Percentiles rank a stretch among this genome's conserved stretches.
phyloP scores from a whole-genome alignment of 768 basidiomycete species.

The Suillus lakei region DNA sequence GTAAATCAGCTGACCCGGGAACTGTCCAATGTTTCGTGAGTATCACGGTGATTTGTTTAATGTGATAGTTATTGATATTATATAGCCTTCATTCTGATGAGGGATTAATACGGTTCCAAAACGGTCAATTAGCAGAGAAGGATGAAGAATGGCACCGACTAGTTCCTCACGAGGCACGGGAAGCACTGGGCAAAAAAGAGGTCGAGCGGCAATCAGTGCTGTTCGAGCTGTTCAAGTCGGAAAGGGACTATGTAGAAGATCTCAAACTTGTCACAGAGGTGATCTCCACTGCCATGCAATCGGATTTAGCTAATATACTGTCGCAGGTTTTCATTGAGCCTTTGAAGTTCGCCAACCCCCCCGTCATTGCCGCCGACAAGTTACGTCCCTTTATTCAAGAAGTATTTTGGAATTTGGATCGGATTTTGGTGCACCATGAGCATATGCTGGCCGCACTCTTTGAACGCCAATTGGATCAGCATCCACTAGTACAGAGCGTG shows the following conservation, averaged over 20 bases:
- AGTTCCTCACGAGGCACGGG: slow-evolving; percentile 72
- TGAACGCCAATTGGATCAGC: slow-evolving; percentile 80
- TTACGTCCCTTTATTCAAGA: slow-evolving; percentile 73
- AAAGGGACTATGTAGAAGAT: slow-evolving; percentile 87
- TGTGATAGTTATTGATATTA: slow-evolving; percentile 12
- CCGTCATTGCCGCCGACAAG: slow-evolving; percentile 59
- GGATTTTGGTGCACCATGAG: slow-evolving; percentile 70
- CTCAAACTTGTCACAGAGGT: slow-evolving; percentile 74
- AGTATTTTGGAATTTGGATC: slow-evolving; percentile 83
- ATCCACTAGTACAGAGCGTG: slow-evolving; percentile 81
- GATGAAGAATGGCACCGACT: slow-evolving; percentile 86
- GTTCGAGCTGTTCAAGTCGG: slow-evolving; percentile 89
- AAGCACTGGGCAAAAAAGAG: slow-evolving; percentile 75
- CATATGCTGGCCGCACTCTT: slow-evolving; percentile 76
- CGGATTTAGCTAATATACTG: slow-evolving; percentile 10
- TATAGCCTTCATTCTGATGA: slow-evolving; percentile 66
- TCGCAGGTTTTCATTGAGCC: slow-evolving; percentile 74
- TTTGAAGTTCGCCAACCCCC: slow-evolving; percentile 62
- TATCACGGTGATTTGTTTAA: slow-evolving; percentile 11
- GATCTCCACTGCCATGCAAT: slow-evolving; percentile 11
- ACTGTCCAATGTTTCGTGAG: slow-evolving; percentile 46
- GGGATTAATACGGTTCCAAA: slow-evolving; percentile 68
- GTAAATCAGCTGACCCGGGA: slow-evolving; percentile 37
- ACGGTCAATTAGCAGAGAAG: slow-evolving; percentile 61
- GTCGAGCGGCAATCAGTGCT: slow-evolving; percentile 85